A percentile compares a stretch with the other conserved stretches of the same genome.
These are phyloP conservation scores for Mimosa bimucronata DNA, from an alignment of 306 rosid species.

Conservation along the genomic window DNA sequence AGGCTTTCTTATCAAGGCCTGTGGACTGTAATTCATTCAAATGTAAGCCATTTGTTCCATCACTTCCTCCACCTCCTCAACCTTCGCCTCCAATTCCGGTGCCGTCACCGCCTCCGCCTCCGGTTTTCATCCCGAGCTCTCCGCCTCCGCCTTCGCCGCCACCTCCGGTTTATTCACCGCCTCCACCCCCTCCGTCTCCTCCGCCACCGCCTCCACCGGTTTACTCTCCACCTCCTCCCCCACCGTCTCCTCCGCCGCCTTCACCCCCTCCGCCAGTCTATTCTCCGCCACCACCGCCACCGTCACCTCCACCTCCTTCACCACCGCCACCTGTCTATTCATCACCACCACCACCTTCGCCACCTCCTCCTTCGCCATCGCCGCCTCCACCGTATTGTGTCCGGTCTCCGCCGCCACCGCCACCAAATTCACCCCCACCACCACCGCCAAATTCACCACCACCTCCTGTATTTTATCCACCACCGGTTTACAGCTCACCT, in stretches of 20 bases:
- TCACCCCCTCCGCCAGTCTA: slow-evolving; percentile 18
- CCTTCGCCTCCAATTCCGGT: neutral
- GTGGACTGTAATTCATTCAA: slow-evolving; percentile 76
- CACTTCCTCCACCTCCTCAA: slow-evolving; percentile 36
- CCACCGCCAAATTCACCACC: slow-evolving; percentile 26
- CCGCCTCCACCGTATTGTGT: slow-evolving; percentile 11
- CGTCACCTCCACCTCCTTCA: slow-evolving; percentile 27
- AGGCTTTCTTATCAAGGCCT: slow-evolving; percentile 60
- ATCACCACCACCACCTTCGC: slow-evolving; percentile 1
- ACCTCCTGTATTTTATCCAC: slow-evolving; percentile 32
- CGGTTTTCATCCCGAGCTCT: neutral
- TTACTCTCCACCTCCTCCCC: neutral
- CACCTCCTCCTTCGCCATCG: slow-evolving; percentile 16
- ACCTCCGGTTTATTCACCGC: neutral
- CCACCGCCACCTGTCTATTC: slow-evolving; percentile 40
- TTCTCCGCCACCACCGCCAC: slow-evolving; percentile 40
- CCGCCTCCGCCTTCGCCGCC: slow-evolving; percentile 7
- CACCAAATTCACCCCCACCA: neutral
- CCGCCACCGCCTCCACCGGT: slow-evolving; percentile 29
- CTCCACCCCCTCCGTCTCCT: slow-evolving; percentile 23
- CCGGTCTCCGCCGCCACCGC: slow-evolving; percentile 22
- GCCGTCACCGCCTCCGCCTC: neutral
- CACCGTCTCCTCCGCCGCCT: slow-evolving; percentile 33
- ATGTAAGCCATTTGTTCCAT: slow-evolving; percentile 53
- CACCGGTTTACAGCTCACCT: slow-evolving; percentile 48